These are phyloP conservation scores for Vitis hybrid DNA, from an alignment of 177 flowering plant genomes.

Conservation along the genomic window DNA sequence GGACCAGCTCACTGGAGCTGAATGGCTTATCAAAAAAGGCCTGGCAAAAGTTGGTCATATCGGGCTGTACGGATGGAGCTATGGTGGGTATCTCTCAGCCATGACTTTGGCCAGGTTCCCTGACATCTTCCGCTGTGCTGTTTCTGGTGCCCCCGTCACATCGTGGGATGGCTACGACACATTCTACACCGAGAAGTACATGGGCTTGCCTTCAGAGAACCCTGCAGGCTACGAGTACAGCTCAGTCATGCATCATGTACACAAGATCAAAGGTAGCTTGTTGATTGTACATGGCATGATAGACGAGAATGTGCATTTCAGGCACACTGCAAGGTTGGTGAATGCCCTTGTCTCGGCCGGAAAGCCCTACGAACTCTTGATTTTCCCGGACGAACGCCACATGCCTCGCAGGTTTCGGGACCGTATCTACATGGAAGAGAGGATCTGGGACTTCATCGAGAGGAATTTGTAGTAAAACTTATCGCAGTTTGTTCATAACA, in stretches of 20 bases:
- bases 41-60: conserved; percentile 66
- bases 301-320: conserved; percentile 92
- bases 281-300: conserved; percentile 94
- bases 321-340: conserved; percentile 95
- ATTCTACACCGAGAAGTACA: conserved; percentile 94
- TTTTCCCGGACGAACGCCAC: conserved; percentile 92
- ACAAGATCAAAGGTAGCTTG: conserved; percentile 64
- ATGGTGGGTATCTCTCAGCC: conserved; percentile 95
- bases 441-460: conserved; percentile 85
- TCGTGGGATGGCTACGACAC: conserved; percentile 99
- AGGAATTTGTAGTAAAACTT: conserved; percentile 50
- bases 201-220: conserved; percentile 79
- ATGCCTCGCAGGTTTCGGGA: conserved; percentile 74
- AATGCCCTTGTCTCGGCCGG: conserved; percentile 77
- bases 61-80: conserved; percentile 96
- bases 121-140: conserved; percentile 66
- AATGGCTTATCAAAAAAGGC: conserved; percentile 85
- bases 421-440: conserved; percentile 88
- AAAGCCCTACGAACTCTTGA: conserved; percentile 70
- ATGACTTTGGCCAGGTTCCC: conserved; percentile 70
- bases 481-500: background rate
- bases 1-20: conserved; percentile 79
- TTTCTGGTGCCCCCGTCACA: conserved; percentile 93
- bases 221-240: conserved; percentile 41
- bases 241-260: conserved; percentile 77